A percentile compares a stretch with the other conserved stretches of the same genome.
phyloP scores from a whole-genome alignment of 495 filamentous ascomycete genomes.

The Podospora appendiculata region DNA sequence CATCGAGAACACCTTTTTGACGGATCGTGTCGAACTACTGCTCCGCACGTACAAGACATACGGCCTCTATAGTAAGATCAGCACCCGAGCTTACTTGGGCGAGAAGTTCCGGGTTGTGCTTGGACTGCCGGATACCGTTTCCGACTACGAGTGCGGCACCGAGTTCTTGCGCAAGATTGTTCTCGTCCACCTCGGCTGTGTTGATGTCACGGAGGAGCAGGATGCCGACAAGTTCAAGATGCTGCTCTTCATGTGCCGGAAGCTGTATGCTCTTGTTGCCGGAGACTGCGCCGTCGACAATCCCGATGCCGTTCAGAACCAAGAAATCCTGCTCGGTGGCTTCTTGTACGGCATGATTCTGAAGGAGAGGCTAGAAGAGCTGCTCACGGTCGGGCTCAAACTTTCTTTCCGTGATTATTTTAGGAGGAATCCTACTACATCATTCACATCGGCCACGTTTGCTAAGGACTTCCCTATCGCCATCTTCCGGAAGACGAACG shows the following conservation, averaged over 20 bases:
- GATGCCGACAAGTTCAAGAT: conserved; percentile 89
- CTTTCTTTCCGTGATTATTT: conserved; percentile 60
- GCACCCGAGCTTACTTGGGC: conserved; percentile 77
- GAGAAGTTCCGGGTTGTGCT: conserved; percentile 83
- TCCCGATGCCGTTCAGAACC: conserved; percentile 89
- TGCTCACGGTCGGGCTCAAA: conserved; percentile 58
- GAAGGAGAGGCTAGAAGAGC: conserved; percentile 90
- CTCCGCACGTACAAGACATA: conserved; percentile 90
- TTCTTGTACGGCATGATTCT: conserved; percentile 92
- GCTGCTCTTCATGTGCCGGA: conserved; percentile 92
- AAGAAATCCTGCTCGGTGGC: conserved; percentile 86
- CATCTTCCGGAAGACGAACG: conserved; percentile 71
- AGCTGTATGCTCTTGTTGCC: conserved; percentile 85
- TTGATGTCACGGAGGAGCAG: conserved; percentile 71
- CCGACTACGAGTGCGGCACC: conserved; percentile 77
- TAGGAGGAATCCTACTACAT: conserved; percentile 50
- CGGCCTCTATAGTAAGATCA: conserved; percentile 64
- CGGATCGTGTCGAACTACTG: conserved; percentile 86
- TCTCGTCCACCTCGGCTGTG: conserved; percentile 77
- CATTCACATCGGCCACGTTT: conserved; percentile 65
- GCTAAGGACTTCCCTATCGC: conserved; percentile 67
- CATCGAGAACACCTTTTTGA: conserved; percentile 82
- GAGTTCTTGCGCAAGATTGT: conserved; percentile 88
- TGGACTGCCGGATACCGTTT: conserved; percentile 68
- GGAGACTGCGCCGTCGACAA: conserved; percentile 92